Evolutionary conservation across 768 basidiomycete species (phyloP).

Genomic region (Termitomyces sp.): DNA sequence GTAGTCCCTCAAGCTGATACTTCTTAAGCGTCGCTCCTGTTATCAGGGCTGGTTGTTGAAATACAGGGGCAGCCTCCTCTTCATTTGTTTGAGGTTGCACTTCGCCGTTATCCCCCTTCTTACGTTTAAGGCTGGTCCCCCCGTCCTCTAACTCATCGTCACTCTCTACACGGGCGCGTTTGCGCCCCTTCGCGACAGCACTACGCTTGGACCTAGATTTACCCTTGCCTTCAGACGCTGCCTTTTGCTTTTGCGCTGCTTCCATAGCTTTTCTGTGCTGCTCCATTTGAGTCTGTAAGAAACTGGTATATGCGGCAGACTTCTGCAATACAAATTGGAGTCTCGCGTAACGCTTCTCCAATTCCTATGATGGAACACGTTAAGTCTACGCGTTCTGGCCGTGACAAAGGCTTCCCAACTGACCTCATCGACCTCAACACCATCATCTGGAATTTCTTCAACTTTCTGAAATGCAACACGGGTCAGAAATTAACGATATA

Average conservation of each 20-base stretch:
- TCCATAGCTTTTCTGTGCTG: constrained; percentile 35
- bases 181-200: constrained; percentile 10
- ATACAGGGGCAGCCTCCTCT: constrained; percentile 29
- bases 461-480: background rate
- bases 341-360: constrained; percentile 40
- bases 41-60: constrained; percentile 71
- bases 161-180: constrained; percentile 16
- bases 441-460: constrained; percentile 3
- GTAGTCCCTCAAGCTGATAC: constrained; percentile 91
- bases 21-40: constrained; percentile 83
- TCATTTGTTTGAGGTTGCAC: constrained; percentile 11
- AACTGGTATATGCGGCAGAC: constrained; percentile 67
- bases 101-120: constrained; percentile 15
- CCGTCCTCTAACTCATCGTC: constrained; percentile 13
- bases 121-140: constrained; percentile 13
- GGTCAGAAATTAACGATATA: background rate
- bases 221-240: constrained; percentile 4
- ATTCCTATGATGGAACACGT: constrained; percentile 30
- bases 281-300: constrained; percentile 75
- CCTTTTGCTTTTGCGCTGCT: constrained; percentile 6
- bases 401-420: background rate
- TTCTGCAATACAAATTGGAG: constrained; percentile 70
- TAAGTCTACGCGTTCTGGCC: background rate
- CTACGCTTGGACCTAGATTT: background rate
- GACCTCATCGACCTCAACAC: constrained; percentile 10